phyloP scores from a whole-genome alignment of 2,329 filamentous ascomycete species.

The Aspergillus sp. region DNA sequence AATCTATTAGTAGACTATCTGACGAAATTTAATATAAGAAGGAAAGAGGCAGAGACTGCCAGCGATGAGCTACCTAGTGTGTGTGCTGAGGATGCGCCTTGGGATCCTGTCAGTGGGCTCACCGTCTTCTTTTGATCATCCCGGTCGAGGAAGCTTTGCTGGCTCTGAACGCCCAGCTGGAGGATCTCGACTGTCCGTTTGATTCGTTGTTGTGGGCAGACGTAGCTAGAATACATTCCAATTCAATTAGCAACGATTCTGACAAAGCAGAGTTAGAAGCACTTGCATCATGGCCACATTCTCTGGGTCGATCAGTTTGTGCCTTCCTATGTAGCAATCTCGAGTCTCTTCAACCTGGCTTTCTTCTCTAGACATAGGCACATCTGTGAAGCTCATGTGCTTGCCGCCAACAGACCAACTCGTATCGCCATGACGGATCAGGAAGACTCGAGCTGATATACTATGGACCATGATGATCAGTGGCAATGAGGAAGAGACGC shows the following conservation, averaged over 20 bases:
- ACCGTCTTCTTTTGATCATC: no score
- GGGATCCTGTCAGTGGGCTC: no score
- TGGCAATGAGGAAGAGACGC: not conserved
- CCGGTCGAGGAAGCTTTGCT: conserved; percentile 5
- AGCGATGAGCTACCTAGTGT: no score
- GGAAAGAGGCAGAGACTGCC: no score
- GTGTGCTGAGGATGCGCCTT: no score
- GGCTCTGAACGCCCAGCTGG: conserved; percentile 5
- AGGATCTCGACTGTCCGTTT: conserved; percentile 9
- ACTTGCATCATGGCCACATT: conserved; percentile 5
- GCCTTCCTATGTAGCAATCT: conserved; percentile 1
- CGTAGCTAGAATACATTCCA: conserved; percentile 7
- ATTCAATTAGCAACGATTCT: no score
- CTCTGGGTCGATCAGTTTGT: conserved; percentile 6
- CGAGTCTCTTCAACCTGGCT: conserved; percentile 1
- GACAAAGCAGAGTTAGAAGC: no score
- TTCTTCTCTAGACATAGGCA: conserved; percentile 5
- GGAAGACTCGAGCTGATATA: conserved; percentile 9
- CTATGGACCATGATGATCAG: not conserved
- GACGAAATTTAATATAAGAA: no score
- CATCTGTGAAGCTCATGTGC: conserved; percentile 6
- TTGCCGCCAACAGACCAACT: conserved; percentile 8
- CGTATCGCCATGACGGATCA: conserved; percentile 12
- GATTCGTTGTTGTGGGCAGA: conserved; percentile 6
- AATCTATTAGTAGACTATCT: no score